phyloP scores from a whole-genome alignment of 1,139 yeast species.

The Sugiyamaella castrensis region DNA sequence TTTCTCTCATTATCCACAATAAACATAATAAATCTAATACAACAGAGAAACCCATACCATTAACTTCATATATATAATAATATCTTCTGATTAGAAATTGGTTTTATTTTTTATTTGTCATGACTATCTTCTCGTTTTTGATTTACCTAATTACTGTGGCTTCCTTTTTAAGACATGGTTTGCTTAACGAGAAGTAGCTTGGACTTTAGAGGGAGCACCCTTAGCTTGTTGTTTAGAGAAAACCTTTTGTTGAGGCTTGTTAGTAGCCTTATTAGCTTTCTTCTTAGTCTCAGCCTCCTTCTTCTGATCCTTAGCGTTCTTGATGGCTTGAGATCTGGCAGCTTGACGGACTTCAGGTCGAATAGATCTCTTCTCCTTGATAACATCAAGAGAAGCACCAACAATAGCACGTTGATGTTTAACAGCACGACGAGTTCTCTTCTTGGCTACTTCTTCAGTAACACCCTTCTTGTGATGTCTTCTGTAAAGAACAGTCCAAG shows the following conservation, averaged over 20 bases:
- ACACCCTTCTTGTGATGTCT: constrained; percentile 99
- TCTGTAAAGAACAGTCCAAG: constrained; percentile 99
- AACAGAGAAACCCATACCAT: too few species aligned
- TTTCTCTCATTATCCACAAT: too few species aligned
- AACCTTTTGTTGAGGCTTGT: constrained; percentile 86
- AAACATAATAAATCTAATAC: too few species aligned
- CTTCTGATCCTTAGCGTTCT: constrained; percentile 94
- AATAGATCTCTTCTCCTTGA: constrained; percentile 94
- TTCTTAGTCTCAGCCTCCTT: constrained; percentile 90
- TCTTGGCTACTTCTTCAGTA: constrained; percentile 96
- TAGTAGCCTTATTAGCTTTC: constrained; percentile 92
- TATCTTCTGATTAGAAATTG: constrained; percentile 4
- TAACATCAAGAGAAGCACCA: constrained; percentile 98
- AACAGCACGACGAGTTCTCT: constrained; percentile 96
- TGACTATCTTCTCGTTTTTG: too few species aligned
- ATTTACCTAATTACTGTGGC: too few species aligned
- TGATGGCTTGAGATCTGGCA: constrained; percentile 87
- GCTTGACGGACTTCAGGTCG: constrained; percentile 99
- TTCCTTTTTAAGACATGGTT: too few species aligned
- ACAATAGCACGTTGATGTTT: constrained; percentile 99
- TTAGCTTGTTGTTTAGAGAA: constrained; percentile 42
- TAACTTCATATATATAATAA: background rate
- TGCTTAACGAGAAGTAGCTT: constrained; percentile 90
- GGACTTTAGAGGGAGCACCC: constrained; percentile 58
- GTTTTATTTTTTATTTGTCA: constrained; percentile 5